Evolutionary conservation across 177 flowering plant species (phyloP).

Genomic region (Vitis hybrid): DNA sequence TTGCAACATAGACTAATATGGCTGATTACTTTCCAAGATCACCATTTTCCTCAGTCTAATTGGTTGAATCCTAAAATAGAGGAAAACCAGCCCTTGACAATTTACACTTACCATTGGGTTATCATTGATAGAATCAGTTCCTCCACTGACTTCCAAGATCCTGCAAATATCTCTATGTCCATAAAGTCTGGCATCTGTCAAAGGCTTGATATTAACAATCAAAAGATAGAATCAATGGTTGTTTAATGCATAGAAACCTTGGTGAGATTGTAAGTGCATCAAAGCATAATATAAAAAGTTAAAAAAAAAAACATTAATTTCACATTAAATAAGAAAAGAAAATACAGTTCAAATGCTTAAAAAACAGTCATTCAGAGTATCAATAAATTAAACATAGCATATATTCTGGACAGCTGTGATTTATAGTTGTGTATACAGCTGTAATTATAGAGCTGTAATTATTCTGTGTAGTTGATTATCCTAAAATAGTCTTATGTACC

Average conservation of each 20-base stretch:
- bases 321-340: neutral
- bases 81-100: neutral
- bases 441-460: too few species aligned
- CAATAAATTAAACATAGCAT: too few species aligned
- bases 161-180: slow-evolving; percentile 66
- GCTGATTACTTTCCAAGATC: neutral
- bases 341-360: neutral
- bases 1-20: neutral
- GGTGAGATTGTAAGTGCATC: slow-evolving; percentile 2
- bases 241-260: neutral
- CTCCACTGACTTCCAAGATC: slow-evolving; percentile 64
- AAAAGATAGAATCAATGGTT: slow-evolving; percentile 8
- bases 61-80: neutral
- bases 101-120: slow-evolving; percentile 39
- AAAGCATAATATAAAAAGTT: neutral
- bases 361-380: neutral
- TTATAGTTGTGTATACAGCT: too few species aligned
- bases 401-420: too few species aligned
- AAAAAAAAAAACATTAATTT: neutral
- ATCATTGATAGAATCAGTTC: slow-evolving; percentile 39
- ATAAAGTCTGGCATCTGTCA: slow-evolving; percentile 66
- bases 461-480: too few species aligned
- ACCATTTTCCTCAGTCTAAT: neutral
- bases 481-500: too few species aligned
- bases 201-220: slow-evolving; percentile 38